Conservation (phyloP, 31 red algal genomes). For the Asparagopsis taxiformis region DNA sequence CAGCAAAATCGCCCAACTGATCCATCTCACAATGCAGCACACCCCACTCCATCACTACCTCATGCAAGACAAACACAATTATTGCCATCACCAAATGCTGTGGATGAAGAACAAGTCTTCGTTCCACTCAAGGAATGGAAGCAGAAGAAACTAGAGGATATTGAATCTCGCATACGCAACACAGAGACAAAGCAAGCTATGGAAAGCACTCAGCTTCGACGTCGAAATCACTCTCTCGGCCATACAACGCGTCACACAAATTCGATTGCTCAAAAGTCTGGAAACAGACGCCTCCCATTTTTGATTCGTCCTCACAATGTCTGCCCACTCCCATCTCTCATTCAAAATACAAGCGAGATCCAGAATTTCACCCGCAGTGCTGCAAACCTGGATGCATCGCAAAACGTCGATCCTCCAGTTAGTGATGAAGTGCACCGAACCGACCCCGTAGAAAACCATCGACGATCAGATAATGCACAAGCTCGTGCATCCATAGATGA, state of each 20-base stretch:
- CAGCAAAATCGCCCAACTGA: no score
- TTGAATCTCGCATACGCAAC: constrained; percentile 42
- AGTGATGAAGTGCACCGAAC: background rate
- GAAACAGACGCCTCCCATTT: background rate
- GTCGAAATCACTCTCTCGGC: background rate
- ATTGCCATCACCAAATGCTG: no score
- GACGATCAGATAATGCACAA: background rate
- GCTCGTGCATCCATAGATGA: background rate
- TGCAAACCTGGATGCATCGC: background rate
- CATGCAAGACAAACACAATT: no score
- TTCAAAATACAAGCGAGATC: no score
- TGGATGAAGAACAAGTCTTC: constrained; percentile 55
- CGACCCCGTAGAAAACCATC: background rate
- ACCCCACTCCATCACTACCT: no score
- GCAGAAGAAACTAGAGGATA: constrained; percentile 30
- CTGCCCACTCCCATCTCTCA: background rate
- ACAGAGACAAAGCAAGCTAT: background rate
- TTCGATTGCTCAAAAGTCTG: background rate
- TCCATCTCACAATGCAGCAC: no score
- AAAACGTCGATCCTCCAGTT: background rate
- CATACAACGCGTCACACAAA: background rate
- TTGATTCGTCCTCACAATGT: background rate
- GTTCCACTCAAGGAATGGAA: constrained; percentile 65
- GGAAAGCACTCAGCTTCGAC: background rate
- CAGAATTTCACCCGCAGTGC: background rate